A percentile compares a stretch with the other conserved stretches of the same genome.
Evolutionary conservation across 2,329 filamentous ascomycete genomes (phyloP).

Genomic region (Metarhizium album): DNA sequence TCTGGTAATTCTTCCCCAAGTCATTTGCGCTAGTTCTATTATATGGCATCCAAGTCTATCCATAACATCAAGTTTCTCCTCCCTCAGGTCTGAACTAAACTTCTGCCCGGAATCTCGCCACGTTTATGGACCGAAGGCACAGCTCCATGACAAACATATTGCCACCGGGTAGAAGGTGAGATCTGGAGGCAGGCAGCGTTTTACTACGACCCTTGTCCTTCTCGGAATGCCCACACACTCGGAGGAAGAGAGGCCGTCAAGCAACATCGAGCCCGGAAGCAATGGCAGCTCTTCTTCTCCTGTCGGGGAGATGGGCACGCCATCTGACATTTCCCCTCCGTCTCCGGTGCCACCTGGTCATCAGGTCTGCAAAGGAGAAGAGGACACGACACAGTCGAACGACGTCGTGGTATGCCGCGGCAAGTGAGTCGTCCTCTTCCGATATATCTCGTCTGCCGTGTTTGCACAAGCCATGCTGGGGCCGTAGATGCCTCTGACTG

Average conservation of each 20-base stretch:
- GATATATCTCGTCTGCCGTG: neutral
- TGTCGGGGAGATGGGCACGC: neutral
- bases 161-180: neutral
- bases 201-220: neutral
- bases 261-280: neutral
- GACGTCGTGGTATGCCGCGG: conserved; percentile 42
- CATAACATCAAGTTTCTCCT: neutral
- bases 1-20: neutral
- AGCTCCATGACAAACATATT: neutral
- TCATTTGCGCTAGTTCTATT: neutral
- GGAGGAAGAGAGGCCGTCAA: neutral
- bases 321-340: neutral
- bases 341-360: neutral
- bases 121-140: neutral
- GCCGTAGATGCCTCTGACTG: neutral
- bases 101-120: neutral
- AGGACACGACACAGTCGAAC: conserved; percentile 7
- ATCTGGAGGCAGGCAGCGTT: neutral
- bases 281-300: neutral
- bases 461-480: neutral
- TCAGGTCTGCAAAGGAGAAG: conserved; percentile 8
- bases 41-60: neutral
- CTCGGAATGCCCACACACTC: neutral
- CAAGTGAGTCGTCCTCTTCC: conserved; percentile 40
- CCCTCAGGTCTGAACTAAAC: no score